Conservation (phyloP, 257 asterid species). For the Salvia miltiorrhiza region DNA sequence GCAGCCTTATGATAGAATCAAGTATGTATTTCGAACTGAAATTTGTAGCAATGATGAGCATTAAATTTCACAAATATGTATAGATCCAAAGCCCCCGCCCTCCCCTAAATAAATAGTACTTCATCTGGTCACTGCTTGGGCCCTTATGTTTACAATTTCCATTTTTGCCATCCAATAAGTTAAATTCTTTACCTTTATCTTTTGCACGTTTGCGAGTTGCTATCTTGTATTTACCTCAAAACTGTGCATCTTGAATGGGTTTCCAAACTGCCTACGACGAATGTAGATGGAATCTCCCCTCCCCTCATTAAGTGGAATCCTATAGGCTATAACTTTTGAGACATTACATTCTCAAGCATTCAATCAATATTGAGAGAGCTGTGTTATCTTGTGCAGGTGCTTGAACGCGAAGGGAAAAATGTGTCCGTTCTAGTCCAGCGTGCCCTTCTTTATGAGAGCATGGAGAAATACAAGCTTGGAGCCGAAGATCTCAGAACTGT, state of each 20-base stretch:
- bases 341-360: neutral
- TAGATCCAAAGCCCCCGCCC: neutral
- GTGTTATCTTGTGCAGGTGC: conserved; percentile 52
- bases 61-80: neutral
- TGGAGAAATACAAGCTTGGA: conserved; percentile 97
- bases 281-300: neutral
- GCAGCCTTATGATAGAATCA: neutral
- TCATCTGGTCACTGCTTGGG: neutral
- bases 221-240: neutral
- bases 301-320: neutral
- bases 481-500: conserved; percentile 97
- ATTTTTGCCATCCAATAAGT: neutral
- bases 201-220: neutral
- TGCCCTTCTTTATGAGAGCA: conserved; percentile 90
- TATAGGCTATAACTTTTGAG: neutral
- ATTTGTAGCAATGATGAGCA: neutral
- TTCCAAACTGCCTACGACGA: neutral
- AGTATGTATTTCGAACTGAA: neutral
- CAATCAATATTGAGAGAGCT: conserved; percentile 14
- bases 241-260: neutral
- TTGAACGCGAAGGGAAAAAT: conserved; percentile 52
- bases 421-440: conserved; percentile 82
- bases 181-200: neutral
- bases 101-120: neutral
- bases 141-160: neutral